Evolutionary conservation across 352 stramenopile genomes (phyloP).

Genomic region (Stramenopiles sp.): DNA sequence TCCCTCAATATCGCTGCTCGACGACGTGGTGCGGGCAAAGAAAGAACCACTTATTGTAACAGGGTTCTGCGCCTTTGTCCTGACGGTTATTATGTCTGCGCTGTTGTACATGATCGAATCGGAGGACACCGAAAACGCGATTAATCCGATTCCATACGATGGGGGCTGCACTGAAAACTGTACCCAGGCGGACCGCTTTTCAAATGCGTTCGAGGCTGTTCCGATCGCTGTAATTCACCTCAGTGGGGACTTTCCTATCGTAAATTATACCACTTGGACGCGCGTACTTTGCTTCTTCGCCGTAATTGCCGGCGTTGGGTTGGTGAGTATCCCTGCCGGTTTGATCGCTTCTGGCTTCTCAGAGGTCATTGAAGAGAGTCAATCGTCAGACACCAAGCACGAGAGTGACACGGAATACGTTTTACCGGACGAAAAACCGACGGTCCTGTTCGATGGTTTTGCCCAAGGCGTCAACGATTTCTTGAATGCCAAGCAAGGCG

Average conservation of each 20-base stretch:
- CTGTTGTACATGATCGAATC: slow-evolving; percentile 38
- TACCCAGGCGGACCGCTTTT: not conserved
- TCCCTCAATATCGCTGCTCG: slow-evolving; percentile 39
- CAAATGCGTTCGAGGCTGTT: not conserved
- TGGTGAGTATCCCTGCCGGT: not conserved
- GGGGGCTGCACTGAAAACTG: not conserved
- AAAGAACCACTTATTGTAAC: slow-evolving; percentile 29
- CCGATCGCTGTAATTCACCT: not conserved
- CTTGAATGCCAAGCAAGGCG: not conserved
- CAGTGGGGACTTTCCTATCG: not conserved
- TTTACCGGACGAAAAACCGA: not conserved
- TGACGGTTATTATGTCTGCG: slow-evolving; percentile 40
- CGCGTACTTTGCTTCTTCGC: not conserved
- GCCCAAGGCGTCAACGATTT: not conserved
- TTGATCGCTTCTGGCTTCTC: slow-evolving; percentile 1
- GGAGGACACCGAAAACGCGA: slow-evolving; percentile 24
- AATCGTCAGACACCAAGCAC: not conserved
- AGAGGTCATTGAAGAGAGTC: not conserved
- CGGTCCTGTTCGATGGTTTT: not conserved
- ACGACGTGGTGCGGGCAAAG: slow-evolving; percentile 45
- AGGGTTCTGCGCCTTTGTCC: slow-evolving; percentile 31
- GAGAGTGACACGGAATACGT: not conserved
- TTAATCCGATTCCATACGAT: slow-evolving; percentile 1
- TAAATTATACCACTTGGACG: not conserved
- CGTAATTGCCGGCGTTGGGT: not conserved